phyloP scores from a whole-genome alignment of 805 yeast species.

The Yarrowia divulgata region DNA sequence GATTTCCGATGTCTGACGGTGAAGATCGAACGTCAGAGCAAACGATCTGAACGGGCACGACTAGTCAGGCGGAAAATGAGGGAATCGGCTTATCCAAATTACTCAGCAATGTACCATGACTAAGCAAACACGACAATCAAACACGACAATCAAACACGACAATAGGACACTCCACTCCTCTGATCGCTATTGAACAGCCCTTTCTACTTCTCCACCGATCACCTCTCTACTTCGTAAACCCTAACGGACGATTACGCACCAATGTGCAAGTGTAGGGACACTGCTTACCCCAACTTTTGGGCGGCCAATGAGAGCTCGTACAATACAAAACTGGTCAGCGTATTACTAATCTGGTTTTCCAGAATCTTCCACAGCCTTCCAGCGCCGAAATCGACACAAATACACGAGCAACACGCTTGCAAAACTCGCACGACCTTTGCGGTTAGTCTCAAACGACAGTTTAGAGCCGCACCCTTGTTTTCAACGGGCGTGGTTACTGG shows the following conservation, averaged over 20 bases:
- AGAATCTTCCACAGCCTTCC: background rate
- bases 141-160: too few species aligned
- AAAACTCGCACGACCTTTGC: background rate
- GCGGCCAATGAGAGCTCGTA: background rate
- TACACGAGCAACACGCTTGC: background rate
- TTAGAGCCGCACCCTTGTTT: conserved; percentile 1
- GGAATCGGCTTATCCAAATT: too few species aligned
- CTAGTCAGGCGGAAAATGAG: too few species aligned
- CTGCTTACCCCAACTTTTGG: conserved; percentile 9
- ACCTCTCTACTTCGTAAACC: background rate
- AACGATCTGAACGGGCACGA: too few species aligned
- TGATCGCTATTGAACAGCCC: too few species aligned
- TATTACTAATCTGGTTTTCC: background rate
- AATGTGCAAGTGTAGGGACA: background rate
- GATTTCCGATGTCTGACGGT: background rate
- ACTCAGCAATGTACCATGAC: too few species aligned
- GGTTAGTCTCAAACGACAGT: background rate
- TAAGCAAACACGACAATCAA: too few species aligned
- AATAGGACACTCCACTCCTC: too few species aligned
- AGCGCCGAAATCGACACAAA: background rate
- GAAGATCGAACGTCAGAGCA: too few species aligned
- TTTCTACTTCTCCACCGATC: background rate
- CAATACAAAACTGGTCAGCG: background rate
- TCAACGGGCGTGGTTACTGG: background rate
- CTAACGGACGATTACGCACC: conserved; percentile 1